Evolutionary conservation across 768 basidiomycete genomes (phyloP), one percentile per base, ranked within the genome.

Genomic region (Boletus rufocinnamomeus): DNA sequence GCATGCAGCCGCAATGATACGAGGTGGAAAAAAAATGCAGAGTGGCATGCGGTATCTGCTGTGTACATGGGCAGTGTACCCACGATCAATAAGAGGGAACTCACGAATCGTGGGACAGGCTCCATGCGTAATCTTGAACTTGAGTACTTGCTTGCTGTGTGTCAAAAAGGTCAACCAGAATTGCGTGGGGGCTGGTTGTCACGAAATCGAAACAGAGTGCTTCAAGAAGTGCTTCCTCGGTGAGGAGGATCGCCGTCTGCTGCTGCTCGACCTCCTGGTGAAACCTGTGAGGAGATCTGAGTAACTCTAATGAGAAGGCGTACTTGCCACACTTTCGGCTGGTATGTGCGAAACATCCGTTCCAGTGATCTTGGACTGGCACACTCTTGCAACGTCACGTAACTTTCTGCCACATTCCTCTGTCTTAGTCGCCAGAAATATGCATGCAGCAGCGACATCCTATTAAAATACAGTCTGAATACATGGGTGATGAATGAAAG

Each of bases 371-470:
- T 93, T 93, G 37, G 88, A 82, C 65, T 84, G 83, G 63, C 82
- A 87, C 11, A 93, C 82, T 62, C 82, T 81, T 10, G 92, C 89
- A 27, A 93, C 89, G 66, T 94, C 92, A n/a, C 88, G 80, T 16
- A 94, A 80, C 68, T 93, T 94, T 52, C 92, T 79, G 35, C 89
- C 89, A 63, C 89, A 93, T 73, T 94, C 92, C 70, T 94, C 92
- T 1, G 91, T 93, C 72, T 94, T 94, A n/a, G 92, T 92, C 1
- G 92, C 89, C 57, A 94, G 81, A 67, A 94, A 94, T 59, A 94
- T 84, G 70, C 91, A 93, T 5, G 92, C 81, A 14, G 89, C 91
- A 30, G 93, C 91, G 43, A 92, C 86, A 63, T 91, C 87, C 92
- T 94, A 61, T 55, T 7, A 28, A 38, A 35, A 38, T 30, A 49